Base-by-base conservation (phyloP, 805 yeast species). In the Zygosaccharomyces bisporus region DNA sequence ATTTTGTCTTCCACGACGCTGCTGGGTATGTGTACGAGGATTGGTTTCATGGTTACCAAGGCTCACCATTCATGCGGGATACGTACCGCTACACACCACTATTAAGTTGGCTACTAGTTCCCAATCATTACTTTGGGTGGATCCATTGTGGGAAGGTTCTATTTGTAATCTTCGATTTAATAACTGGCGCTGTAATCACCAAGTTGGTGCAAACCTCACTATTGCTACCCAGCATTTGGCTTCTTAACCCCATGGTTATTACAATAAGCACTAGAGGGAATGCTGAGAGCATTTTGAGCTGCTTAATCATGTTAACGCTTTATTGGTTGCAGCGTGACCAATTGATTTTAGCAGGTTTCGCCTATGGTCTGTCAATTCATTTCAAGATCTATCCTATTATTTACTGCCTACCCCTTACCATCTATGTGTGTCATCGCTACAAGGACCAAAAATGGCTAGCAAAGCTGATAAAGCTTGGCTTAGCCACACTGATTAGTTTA, bases 21-120 rank as follows among this genome's bases (percentile, higher is more conserved):
- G 80, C 97, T 1, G 67, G 71, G 29, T 87, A 76, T 57, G 85
- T 88, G 7, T 71, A 71, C 52, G 44, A 71, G 1, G 77, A 79
- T 2, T 8, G 43, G 16, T 27, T 31, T 9, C n/a, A 32, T 29
- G 47, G 45, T 1, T 73, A 72, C 1, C 37, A 53, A 19, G 44
- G 49, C 19, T 82, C 95, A 0, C 99, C 99, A 1, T 93, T 86
- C 56, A 54, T 62, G 16, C 71, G 99, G 50, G 96, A 83, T 44
- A 93, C 99, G 0, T 93, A 91, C 57, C 69, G 99, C 36, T 93
- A 93, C 58, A 91, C 99, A 0, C 99, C 99, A 8, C 63, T 93
- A 29, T 68, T 93, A 25, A 81, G 96, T 8, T 88, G 95, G 93
- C 49, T 86, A 21, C 66, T 93, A 31, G 61, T 80, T 1, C 97